Base-by-base conservation (phyloP, 2,329 filamentous ascomycete species). In the Curvularia sp. region DNA sequence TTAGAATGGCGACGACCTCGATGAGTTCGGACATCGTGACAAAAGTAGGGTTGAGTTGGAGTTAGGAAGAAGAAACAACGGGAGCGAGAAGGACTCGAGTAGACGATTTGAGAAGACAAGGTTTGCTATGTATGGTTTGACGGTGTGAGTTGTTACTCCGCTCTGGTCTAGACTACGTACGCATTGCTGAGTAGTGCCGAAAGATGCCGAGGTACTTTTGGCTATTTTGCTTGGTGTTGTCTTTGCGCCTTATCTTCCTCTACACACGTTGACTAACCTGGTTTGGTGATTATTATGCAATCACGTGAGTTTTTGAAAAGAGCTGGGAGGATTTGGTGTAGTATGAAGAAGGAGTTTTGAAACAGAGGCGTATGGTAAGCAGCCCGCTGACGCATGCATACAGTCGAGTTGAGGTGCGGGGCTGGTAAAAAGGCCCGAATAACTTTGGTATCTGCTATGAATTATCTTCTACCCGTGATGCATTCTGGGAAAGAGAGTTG, bases 1-100 rank as follows among this genome's bases (percentile, higher is more conserved):
- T 60, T 26, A 75, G 61, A 28, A 75, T 60, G 12, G 73, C 74
- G 50, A 75, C 57, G 50, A 76, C 55, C 33, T 75, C 70, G 53
- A 75, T 48, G n/a, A 63, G 60, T 6, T 12, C 5, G 2, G 42
- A 44, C 42, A 44, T 44, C n/a, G 28, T 28, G 42, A 5, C n/a
- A 4, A 43, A 5, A 26, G 9, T 7, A 20, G 8, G 13, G 7
- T 26, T 43, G 22, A 12, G 13, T 12, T 35, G 13, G 33, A 44
- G 24, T 7, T 28, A 20, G 15, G 2, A 5, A 7, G 22, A 5
- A 20, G 41, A 7, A 43, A n/a, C 12, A 43, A n/a, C 3, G 13
- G 41, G 4, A 15, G 24, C 13, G 15, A 8, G 22, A 26, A 24
- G 22, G 41, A 24, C 24, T 43, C 20, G 22, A 43, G 13, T 20